Base-by-base conservation (phyloP, 2,329 filamentous ascomycete species). In the Ilyonectria robusta region DNA sequence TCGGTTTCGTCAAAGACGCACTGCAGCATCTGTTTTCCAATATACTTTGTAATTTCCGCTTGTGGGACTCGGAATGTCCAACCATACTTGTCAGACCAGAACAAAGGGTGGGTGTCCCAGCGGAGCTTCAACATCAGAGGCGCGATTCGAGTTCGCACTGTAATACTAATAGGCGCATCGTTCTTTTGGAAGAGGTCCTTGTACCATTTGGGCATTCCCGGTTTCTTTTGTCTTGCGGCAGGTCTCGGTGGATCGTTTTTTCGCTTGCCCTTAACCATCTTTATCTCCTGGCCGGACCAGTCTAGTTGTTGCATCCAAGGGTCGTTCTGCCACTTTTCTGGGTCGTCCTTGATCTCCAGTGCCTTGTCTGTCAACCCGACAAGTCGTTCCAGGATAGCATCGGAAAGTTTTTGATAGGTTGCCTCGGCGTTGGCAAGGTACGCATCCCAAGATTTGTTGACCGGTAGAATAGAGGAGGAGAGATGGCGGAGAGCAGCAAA, bases 201-300 rank as follows among this genome's bases (percentile, higher is more conserved):
- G 82, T 97, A 99, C 96, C 96, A 99, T 71, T 93, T 88, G 0
- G 96, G 96, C 92, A 93, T 96, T 15, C 96, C 96, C 0, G 95
- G 95, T 82, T 92, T 94, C 85, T 98, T 99, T 79, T 99, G 96
- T 51, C 93, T 87, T 11, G 91, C 91, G 8, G 91, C 92, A 33
- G 92, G 94, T 50, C 94, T 86, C 2, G 93, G 92, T 11, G 92
- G 91, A 62, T 97, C 94, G 10, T 84, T 85, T 79, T 97, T 98
- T 81, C 93, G 95, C 83, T 96, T 98, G 4, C 92, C 93, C 78
- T 98, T 98, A 23, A 90, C 91, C 93, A 95, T 96, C 78, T 89
- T 95, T 68, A 97, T 87, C 79, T 97, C 94, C 80, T 98, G 95
- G 4, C 94, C 94, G 1, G 93, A 93, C 96, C 96, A 99, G 83